Conservation (phyloP, 73 alveolate genomes). For the Paramecium primaurelia region DNA sequence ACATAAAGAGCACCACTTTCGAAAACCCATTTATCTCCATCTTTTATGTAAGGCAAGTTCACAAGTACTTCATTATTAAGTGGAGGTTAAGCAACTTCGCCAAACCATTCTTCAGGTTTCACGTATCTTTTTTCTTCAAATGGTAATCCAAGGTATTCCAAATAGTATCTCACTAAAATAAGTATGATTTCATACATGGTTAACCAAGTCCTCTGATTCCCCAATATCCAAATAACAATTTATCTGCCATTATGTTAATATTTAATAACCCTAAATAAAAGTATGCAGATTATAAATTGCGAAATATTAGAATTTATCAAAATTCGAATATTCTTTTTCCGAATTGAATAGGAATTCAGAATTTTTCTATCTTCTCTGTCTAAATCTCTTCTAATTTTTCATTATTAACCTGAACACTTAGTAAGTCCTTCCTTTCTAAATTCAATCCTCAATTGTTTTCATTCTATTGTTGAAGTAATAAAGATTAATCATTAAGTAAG, state of each 20-base stretch:
- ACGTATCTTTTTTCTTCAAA: conserved; percentile 30
- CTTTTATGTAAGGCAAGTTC: conserved; percentile 58
- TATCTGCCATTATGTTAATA: background rate
- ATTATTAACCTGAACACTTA: background rate
- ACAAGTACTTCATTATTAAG: background rate
- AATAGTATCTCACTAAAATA: conserved; percentile 36
- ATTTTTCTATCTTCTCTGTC: background rate
- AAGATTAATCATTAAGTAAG: background rate
- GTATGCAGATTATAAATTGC: background rate
- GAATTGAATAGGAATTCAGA: background rate
- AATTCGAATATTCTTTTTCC: background rate
- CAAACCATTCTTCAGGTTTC: conserved; percentile 53
- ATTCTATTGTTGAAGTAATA: no score
- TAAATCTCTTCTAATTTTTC: background rate
- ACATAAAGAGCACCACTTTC: conserved; percentile 51
- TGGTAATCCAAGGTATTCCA: conserved; percentile 46
- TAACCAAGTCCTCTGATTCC: conserved; percentile 58
- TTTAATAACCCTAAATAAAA: background rate
- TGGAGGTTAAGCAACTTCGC: conserved; percentile 1
- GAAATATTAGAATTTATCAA: background rate
- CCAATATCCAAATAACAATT: conserved; percentile 64
- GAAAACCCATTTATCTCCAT: conserved; percentile 40
- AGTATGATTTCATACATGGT: background rate
- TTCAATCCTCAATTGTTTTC: background rate
- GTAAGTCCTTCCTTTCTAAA: background rate